Base-by-base conservation (phyloP, 805 yeast species). In the Monosporozyma unispora region DNA sequence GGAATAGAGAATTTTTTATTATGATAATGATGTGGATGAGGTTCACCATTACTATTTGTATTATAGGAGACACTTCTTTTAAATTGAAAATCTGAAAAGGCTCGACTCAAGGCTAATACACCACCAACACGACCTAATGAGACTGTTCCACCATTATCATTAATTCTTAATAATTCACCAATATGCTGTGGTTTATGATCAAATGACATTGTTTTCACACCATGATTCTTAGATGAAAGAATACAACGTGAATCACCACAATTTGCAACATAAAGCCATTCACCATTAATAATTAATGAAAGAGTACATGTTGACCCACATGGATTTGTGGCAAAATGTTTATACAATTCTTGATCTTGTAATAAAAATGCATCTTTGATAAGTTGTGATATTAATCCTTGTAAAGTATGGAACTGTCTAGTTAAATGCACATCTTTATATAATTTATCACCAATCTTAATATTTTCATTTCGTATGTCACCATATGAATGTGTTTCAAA, bases 141-240 rank as follows among this genome's bases (percentile, higher is more conserved):
- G 28, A 91, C 96, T 58, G 81, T 87, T 3, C 97, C 98, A 50
- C 98, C 97, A 25, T 96, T 96, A 48, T 90, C 88, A 57, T 82
- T 81, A 51, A 91, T 91, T 62, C 99, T 75, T 39, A 93, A 81
- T 65, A 84, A 77, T 68, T 91, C 99, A 48, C 97, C 97, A 66
- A 87, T 95, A 64, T 91, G 89, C 42, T 86, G 85, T 21, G 99
- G 98, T 71, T 91, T 91, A 71, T 91, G 99, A 68, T 84, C 91
- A 60, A 73, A 83, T 7, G 87, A 81, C 54, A 84, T 56, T 4
- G 71, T 75, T 62, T 84, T 84, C 8, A 83, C 70, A 1, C 87
- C 88, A 37, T 69, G 59, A 18, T 72, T 60, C 41, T 66, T 64
- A 11, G 82, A 74, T 0, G 73, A 66, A 43, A 82, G 56, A 6